phyloP scores from a whole-genome alignment of 2,329 filamentous ascomycete species.

The Penicillium freii region DNA sequence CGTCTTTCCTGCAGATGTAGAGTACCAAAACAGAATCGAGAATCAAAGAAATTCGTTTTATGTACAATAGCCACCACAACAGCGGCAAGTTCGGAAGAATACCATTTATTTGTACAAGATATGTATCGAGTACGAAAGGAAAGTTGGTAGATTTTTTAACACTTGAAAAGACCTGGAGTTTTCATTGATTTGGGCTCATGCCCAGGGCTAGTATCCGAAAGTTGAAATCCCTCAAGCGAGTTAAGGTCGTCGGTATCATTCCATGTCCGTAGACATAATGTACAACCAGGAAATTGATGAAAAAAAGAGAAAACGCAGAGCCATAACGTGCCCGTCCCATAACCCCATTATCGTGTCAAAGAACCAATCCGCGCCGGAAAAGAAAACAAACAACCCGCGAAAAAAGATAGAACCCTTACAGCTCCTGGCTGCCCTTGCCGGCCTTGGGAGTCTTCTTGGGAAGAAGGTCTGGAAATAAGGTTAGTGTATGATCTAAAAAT shows the following conservation, averaged over 20 bases:
- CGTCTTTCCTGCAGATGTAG: not conserved
- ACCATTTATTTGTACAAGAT: not conserved
- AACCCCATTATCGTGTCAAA: constrained; percentile 71
- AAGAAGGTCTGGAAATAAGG: constrained; percentile 71
- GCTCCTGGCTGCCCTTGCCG: constrained; percentile 93
- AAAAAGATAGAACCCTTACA: constrained; percentile 65
- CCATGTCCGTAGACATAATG: constrained; percentile 60
- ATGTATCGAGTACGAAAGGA: not conserved
- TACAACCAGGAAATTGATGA: constrained; percentile 54
- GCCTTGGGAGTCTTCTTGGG: constrained; percentile 98
- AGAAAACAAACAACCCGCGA: constrained; percentile 47
- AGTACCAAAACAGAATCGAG: not conserved
- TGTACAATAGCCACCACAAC: not conserved
- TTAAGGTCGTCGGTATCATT: constrained; percentile 42
- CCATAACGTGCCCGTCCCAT: constrained; percentile 60
- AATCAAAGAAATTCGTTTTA: not conserved
- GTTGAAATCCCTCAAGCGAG: constrained; percentile 33
- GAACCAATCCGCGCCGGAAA: constrained; percentile 72
- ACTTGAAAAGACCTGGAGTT: constrained; percentile 21
- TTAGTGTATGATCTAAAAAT: constrained; percentile 13
- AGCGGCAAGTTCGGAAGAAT: too few relatives aligned
- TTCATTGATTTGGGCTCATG: constrained; percentile 26
- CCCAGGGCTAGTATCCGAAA: constrained; percentile 23
- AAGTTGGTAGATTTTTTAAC: not conserved
- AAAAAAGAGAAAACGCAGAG: constrained; percentile 53